These are phyloP conservation scores for Fragaria ananassa DNA, from an alignment of 306 rosid genomes.

Conservation along the genomic window DNA sequence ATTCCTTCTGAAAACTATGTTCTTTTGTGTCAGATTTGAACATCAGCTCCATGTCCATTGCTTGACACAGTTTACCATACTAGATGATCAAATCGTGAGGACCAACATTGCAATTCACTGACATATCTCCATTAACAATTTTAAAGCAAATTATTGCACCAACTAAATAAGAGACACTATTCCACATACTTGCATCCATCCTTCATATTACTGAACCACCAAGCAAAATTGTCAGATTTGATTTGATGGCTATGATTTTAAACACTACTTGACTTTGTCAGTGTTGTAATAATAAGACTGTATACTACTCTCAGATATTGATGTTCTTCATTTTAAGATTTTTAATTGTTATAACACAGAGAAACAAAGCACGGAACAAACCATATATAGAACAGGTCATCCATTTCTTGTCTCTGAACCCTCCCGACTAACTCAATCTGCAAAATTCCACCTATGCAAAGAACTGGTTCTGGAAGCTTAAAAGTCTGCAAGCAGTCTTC, in stretches of 20 bases:
- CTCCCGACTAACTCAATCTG: conserved; percentile 92
- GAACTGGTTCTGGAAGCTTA: conserved; percentile 84
- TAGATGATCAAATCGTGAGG: not conserved
- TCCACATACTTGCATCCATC: not conserved
- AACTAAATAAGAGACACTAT: not conserved
- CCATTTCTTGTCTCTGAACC: conserved; percentile 82
- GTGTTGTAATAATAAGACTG: not conserved
- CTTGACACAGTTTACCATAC: not conserved
- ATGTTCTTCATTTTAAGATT: not conserved
- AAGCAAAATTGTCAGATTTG: not conserved
- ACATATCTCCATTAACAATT: not conserved
- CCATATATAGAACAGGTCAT: conserved; percentile 83
- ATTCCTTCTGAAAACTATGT: not conserved
- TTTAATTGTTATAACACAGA: not conserved
- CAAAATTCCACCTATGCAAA: conserved; percentile 85
- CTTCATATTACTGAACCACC: not conserved
- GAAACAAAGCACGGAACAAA: conserved; percentile 30
- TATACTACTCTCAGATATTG: not conserved
- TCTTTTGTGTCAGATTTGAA: not conserved
- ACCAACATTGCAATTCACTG: not conserved
- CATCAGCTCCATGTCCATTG: not conserved
- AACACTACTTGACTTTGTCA: not conserved
- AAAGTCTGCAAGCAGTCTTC: conserved; percentile 60
- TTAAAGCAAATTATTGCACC: not conserved
- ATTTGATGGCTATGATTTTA: not conserved